Conservation (phyloP, 139 green algal genomes). For the Coelastrella sp. region DNA sequence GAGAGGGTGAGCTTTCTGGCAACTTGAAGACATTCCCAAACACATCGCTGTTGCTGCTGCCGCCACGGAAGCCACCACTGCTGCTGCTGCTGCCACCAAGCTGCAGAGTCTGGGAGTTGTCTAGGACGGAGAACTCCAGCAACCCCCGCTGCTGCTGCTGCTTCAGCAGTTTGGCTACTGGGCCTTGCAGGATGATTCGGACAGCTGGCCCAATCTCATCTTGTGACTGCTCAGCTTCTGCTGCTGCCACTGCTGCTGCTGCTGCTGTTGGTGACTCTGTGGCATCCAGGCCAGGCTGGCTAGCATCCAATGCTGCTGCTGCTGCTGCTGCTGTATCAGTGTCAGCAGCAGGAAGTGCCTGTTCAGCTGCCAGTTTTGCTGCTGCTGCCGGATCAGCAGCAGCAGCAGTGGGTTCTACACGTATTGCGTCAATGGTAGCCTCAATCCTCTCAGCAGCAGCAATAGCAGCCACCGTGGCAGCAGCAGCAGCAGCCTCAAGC, state of each 20-base stretch:
- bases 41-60: not conserved
- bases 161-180: not conserved
- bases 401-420: not conserved
- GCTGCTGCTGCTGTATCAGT: not conserved
- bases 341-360: not conserved
- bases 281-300: too few species aligned
- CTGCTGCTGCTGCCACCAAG: not conserved
- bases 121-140: not conserved
- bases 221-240: not conserved
- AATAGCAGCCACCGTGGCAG: not conserved
- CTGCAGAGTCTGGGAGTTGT: not conserved
- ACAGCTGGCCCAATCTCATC: not conserved
- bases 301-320: not conserved
- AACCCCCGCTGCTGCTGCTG: not conserved
- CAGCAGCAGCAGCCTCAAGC: not conserved
- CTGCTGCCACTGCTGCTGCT: slow-evolving; percentile 22
- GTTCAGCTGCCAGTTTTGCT: not conserved
- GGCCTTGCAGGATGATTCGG: not conserved
- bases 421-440: not conserved
- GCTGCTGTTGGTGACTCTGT: not conserved
- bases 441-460: slow-evolving; percentile 6
- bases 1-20: not conserved
- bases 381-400: not conserved
- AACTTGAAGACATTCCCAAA: not conserved
- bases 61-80: not conserved